Evolutionary conservation across 257 asterid species (phyloP).

Genomic region (Solanum commersonii): DNA sequence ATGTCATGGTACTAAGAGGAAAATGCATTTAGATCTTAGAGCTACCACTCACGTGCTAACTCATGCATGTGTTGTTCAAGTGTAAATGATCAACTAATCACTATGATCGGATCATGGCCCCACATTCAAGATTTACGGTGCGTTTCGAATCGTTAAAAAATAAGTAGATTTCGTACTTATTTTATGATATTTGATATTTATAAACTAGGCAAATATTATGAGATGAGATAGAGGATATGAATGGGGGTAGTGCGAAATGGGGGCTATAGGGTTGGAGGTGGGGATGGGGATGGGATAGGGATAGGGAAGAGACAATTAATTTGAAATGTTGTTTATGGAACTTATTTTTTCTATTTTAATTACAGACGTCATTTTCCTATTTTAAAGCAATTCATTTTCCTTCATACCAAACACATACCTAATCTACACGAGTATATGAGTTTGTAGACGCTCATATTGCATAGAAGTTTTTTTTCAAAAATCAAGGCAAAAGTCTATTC

Average conservation of each 20-base stretch:
- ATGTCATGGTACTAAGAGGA: background rate
- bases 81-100: background rate
- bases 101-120: background rate
- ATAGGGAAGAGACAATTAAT: no score
- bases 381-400: no score
- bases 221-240: background rate
- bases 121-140: background rate
- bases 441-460: no score
- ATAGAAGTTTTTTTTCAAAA: no score
- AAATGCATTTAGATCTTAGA: slow-evolving; percentile 1
- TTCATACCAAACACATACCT: no score
- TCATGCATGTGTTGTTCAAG: slow-evolving; percentile 17
- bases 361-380: no score
- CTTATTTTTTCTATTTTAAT: no score
- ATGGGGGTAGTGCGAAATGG: background rate
- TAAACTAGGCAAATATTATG: background rate
- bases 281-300: no score
- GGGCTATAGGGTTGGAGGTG: no score
- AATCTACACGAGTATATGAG: no score
- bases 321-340: no score
- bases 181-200: background rate
- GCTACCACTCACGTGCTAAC: slow-evolving; percentile 30
- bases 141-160: background rate
- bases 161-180: background rate
- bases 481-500: no score